These are phyloP conservation scores for Schizosaccharomyces osmophilus DNA, from an alignment of 805 yeast species.

Conservation along the genomic window DNA sequence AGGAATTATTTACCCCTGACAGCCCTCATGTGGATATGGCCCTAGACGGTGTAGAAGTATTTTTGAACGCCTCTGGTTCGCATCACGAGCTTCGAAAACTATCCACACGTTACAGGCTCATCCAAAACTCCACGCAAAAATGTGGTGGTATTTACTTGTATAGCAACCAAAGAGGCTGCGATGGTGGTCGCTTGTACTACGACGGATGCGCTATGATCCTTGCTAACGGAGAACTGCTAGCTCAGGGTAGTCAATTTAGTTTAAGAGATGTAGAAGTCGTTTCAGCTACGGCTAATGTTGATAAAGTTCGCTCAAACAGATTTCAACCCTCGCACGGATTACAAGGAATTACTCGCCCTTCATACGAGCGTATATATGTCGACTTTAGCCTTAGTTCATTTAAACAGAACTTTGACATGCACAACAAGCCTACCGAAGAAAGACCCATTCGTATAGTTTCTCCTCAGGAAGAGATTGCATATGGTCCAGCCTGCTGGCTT, in stretches of 20 bases:
- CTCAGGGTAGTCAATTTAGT: slow-evolving; percentile 82
- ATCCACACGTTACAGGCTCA: slow-evolving; percentile 59
- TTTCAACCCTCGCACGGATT: slow-evolving; percentile 50
- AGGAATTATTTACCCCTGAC: slow-evolving; percentile 87
- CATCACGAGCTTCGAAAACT: slow-evolving; percentile 88
- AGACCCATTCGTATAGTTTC: slow-evolving; percentile 34
- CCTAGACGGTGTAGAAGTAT: slow-evolving; percentile 88
- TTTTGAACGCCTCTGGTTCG: slow-evolving; percentile 90
- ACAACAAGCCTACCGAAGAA: slow-evolving; percentile 30
- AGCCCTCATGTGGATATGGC: slow-evolving; percentile 85
- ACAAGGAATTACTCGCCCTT: slow-evolving; percentile 25
- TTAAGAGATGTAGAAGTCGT: slow-evolving; percentile 81
- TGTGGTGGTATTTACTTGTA: slow-evolving; percentile 92
- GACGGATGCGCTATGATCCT: slow-evolving; percentile 94
- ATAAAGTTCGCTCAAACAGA: slow-evolving; percentile 69
- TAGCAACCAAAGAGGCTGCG: slow-evolving; percentile 92
- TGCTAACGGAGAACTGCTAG: slow-evolving; percentile 73
- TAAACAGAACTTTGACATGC: slow-evolving; percentile 33
- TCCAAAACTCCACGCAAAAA: slow-evolving; percentile 76
- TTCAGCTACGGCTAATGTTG: slow-evolving; percentile 82
- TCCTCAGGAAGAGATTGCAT: slow-evolving; percentile 90
- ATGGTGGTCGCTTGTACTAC: slow-evolving; percentile 87
- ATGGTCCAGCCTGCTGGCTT: slow-evolving; percentile 98
- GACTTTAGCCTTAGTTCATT: slow-evolving; percentile 35
- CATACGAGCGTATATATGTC: slow-evolving; percentile 31